Evolutionary conservation across 306 rosid species (phyloP), one percentile per base, ranked within the genome.

Genomic region (Oemleria cerasiformis): DNA sequence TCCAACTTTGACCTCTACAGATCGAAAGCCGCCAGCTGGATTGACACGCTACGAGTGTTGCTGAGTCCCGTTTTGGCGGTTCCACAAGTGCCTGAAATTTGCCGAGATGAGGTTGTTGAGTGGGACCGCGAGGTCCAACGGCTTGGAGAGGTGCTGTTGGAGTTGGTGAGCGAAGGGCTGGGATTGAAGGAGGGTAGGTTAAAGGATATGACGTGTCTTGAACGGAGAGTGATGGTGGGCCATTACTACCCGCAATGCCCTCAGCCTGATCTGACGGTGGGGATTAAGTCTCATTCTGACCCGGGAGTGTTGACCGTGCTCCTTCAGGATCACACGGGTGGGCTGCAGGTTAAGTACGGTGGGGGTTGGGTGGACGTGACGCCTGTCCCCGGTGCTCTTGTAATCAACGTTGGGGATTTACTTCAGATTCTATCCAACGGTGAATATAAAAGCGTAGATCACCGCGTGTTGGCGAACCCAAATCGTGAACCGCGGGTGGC

Each of bases 391-490:
- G 91, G 86, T 3, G 92, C 96, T 63, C 79, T 92, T 64, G 96
- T 92, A 8, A 73, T 92, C 42, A 92, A 92, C 62, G 72, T 92
- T 4, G 98, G 96, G 12, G 96, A 92, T 71, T 81, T 90, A 4
- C 91, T 92, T 70, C 96, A 90, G 96, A 81, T 88, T 13, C 49
- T 85, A 12, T 84, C 98, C 5, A 90, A 92, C 4, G 92, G 86
- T 7, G 79, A 78, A 39, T 90, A 90, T 48, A 92, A 82, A 67
- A 92, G 96, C 51, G 96, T 80, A 40, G 85, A 86, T 72, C 96
- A 92, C 57, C 66, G 96, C 51, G 98, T 90, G 55, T 45, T 86
- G 53, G 98, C 96, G 5, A 90, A 92, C 72, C 4, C 84, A 3
- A 17, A 67, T 8, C 0, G 7, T 0, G 90, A 90, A 75, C 78